Conservation (phyloP, 1,284 basidiomycete species). For the Puccinia hordei region DNA sequence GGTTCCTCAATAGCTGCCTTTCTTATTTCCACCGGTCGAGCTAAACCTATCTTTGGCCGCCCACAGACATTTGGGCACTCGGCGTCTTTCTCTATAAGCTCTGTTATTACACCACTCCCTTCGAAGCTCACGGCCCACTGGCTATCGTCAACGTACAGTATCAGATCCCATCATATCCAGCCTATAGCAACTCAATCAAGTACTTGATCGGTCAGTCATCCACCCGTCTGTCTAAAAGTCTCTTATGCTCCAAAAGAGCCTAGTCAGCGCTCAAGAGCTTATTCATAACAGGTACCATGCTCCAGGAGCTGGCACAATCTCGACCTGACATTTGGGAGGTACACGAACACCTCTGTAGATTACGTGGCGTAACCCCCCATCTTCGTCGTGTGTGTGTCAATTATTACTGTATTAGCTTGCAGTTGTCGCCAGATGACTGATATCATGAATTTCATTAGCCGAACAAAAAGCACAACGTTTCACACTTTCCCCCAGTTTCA, state of each 20-base stretch:
- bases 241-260: no score
- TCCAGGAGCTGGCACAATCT: slow-evolving; percentile 54
- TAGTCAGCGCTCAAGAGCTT: no score
- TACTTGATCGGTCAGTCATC: slow-evolving; percentile 74
- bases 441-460: background rate
- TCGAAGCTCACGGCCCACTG: slow-evolving; percentile 92
- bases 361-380: slow-evolving; percentile 54
- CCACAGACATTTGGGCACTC: slow-evolving; percentile 72
- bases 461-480: background rate
- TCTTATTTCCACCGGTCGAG: background rate
- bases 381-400: slow-evolving; percentile 51
- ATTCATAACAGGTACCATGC: slow-evolving; percentile 52
- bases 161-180: slow-evolving; percentile 85
- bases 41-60: background rate
- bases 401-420: background rate
- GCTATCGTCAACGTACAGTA: slow-evolving; percentile 97
- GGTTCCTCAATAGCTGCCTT: slow-evolving; percentile 49
- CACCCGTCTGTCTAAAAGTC: slow-evolving; percentile 10
- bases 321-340: slow-evolving; percentile 58
- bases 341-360: slow-evolving; percentile 56
- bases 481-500: slow-evolving; percentile 12
- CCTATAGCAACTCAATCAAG: slow-evolving; percentile 85
- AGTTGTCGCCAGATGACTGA: background rate
- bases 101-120: slow-evolving; percentile 99
- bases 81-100: slow-evolving; percentile 77